Percentiles rank a stretch among this genome's conserved stretches.
These are phyloP conservation scores for Rhypophila decipiens DNA, from an alignment of 495 filamentous ascomycete genomes.

Conservation along the genomic window DNA sequence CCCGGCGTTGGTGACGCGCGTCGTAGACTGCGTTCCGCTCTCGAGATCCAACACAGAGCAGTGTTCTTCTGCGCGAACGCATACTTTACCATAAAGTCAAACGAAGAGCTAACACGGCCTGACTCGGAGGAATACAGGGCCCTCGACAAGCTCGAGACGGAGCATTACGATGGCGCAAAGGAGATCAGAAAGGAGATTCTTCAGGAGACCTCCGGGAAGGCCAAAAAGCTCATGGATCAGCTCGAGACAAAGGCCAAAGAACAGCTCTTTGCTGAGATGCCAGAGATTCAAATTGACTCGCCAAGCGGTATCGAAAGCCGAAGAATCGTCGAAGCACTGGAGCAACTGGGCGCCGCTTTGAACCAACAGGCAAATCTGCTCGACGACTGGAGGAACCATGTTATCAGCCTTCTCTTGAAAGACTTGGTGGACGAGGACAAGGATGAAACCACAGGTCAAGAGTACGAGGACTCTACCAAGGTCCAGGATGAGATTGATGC, in stretches of 20 bases:
- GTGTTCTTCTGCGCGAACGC: slow-evolving; percentile 80
- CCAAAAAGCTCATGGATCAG: slow-evolving; percentile 37
- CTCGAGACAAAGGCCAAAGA: slow-evolving; percentile 36
- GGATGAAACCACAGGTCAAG: slow-evolving; percentile 72
- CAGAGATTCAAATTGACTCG: slow-evolving; percentile 33
- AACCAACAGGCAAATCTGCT: slow-evolving; percentile 65
- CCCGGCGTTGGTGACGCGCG: slow-evolving; percentile 50
- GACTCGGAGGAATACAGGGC: slow-evolving; percentile 58
- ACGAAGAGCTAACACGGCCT: slow-evolving; percentile 52
- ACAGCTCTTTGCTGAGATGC: slow-evolving; percentile 58
- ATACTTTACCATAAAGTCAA: slow-evolving; percentile 73
- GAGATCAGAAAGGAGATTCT: slow-evolving; percentile 70
- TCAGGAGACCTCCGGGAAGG: slow-evolving; percentile 32
- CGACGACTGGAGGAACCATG: slow-evolving; percentile 63
- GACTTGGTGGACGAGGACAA: slow-evolving; percentile 80
- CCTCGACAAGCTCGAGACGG: slow-evolving; percentile 62
- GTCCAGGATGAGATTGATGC: slow-evolving; percentile 77
- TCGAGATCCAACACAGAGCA: slow-evolving; percentile 77
- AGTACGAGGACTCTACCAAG: slow-evolving; percentile 81
- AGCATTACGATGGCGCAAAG: slow-evolving; percentile 72
- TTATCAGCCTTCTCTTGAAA: slow-evolving; percentile 61
- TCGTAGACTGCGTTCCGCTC: slow-evolving; percentile 59
- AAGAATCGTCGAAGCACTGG: slow-evolving; percentile 21
- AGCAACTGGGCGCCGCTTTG: slow-evolving; percentile 44
- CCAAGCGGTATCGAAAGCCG: slow-evolving; percentile 31